Conservation (phyloP, 345 rosid genomes). For the Conringia planisiliqua region DNA sequence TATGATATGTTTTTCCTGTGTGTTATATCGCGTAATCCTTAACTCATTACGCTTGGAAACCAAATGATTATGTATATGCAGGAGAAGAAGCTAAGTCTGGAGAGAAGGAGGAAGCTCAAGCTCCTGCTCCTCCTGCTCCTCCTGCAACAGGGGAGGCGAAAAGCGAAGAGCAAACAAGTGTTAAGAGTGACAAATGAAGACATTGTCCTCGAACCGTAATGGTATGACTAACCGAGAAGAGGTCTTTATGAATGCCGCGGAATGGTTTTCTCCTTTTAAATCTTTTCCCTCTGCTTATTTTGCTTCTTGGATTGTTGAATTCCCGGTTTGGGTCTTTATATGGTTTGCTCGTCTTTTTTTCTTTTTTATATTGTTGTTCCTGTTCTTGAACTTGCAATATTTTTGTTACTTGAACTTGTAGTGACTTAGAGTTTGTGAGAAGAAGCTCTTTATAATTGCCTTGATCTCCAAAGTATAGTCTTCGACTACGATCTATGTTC, state of each 20-base stretch:
- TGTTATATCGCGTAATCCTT: not conserved
- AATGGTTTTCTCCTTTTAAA: constrained; percentile 11
- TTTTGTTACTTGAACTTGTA: constrained; percentile 8
- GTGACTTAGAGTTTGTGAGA: constrained; percentile 24
- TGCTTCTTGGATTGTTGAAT: constrained; percentile 19
- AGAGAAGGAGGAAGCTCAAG: constrained; percentile 21
- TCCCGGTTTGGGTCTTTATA: not conserved
- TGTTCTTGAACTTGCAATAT: constrained; percentile 18
- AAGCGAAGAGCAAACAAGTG: constrained; percentile 6
- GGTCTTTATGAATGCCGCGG: constrained; percentile 12
- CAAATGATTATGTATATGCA: constrained; percentile 7
- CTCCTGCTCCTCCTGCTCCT: too few species aligned
- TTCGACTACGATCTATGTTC: not conserved
- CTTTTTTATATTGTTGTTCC: not conserved
- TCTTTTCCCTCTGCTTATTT: not conserved
- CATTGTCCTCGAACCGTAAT: not conserved
- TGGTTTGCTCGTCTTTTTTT: not conserved
- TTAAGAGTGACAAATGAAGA: constrained; percentile 22
- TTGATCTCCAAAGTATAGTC: not conserved
- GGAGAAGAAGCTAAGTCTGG: constrained; percentile 30
- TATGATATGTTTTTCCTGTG: not conserved
- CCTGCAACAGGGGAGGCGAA: constrained; percentile 10
- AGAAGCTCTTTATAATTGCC: constrained; percentile 13
- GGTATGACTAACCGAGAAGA: constrained; percentile 19
- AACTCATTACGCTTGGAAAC: not conserved